Conservation (phyloP, 768 basidiomycete species). For the Hericium rajendrae region DNA sequence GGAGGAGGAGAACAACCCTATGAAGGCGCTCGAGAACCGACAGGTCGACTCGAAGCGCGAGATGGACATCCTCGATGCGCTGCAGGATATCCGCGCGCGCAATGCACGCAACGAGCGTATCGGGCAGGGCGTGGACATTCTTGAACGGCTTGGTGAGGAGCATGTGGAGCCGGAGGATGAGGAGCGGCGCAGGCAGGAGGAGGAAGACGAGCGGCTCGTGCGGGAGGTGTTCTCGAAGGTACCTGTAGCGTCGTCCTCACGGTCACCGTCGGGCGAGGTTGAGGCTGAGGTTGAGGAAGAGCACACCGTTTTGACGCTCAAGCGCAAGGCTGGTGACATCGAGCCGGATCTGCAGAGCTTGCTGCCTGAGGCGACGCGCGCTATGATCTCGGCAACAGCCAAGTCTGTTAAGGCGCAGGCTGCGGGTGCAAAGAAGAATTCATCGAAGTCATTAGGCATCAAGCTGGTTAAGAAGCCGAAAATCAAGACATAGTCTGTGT, state of each 20-base stretch:
- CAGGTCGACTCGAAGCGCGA: conserved; percentile 90
- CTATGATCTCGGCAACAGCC: conserved; percentile 45
- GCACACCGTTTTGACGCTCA: conserved; percentile 50
- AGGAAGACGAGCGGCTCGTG: conserved; percentile 90
- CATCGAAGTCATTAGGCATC: conserved; percentile 12
- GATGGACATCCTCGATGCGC: conserved; percentile 95
- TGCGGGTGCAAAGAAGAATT: conserved; percentile 47
- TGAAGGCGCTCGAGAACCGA: conserved; percentile 92
- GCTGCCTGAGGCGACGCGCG: conserved; percentile 53
- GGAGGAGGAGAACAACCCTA: conserved; percentile 92
- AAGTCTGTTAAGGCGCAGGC: conserved; percentile 29
- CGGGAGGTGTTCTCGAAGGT: conserved; percentile 79
- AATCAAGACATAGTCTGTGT: background rate
- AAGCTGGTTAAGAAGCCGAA: conserved; percentile 14
- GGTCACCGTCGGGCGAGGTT: background rate
- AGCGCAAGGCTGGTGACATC: conserved; percentile 74
- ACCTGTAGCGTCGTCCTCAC: conserved; percentile 1
- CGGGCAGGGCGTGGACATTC: conserved; percentile 63
- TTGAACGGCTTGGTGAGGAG: conserved; percentile 50
- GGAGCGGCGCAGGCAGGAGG: conserved; percentile 60
- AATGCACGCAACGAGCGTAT: conserved; percentile 86
- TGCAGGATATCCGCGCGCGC: conserved; percentile 83
- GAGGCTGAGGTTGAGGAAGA: conserved; percentile 16
- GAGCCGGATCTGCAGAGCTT: conserved; percentile 66
- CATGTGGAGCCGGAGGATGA: conserved; percentile 73